Percentiles rank a stretch among this genome's conserved stretches.
phyloP scores from a whole-genome alignment of 208 protist species.

The Wallacemonas rigidus region DNA sequence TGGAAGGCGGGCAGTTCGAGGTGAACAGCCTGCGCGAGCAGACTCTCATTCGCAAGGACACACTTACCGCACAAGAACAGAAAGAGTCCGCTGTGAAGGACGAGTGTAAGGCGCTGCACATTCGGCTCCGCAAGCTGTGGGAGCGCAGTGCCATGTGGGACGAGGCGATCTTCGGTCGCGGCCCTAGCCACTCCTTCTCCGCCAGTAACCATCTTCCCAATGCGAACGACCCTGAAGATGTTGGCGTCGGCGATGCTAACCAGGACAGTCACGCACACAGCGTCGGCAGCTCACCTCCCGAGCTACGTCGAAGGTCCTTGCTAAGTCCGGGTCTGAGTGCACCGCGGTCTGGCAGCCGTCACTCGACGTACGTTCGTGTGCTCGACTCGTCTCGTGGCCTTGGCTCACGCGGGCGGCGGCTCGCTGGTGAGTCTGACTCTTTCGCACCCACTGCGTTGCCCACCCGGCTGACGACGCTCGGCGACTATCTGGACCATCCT shows the following conservation, averaged over 20 bases:
- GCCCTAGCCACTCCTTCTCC: neutral
- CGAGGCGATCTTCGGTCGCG: constrained; percentile 35
- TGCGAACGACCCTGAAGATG: neutral
- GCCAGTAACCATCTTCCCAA: neutral
- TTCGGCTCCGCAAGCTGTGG: constrained; percentile 35
- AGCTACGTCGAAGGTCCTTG: neutral
- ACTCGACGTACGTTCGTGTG: neutral
- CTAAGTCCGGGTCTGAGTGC: neutral
- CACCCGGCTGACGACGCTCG: neutral
- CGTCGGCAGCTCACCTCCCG: neutral
- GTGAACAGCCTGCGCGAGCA: constrained; percentile 74
- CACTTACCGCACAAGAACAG: constrained; percentile 69
- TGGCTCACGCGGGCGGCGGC: neutral
- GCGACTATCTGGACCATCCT: neutral
- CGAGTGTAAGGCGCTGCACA: constrained; percentile 32
- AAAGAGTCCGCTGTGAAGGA: constrained; percentile 60
- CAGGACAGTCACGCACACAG: neutral
- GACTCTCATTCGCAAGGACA: constrained; percentile 70
- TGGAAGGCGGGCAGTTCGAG: constrained; percentile 60
- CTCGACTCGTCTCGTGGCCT: neutral
- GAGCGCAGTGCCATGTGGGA: constrained; percentile 58
- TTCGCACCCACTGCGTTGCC: neutral
- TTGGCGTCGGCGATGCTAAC: neutral
- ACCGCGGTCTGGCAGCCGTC: neutral
- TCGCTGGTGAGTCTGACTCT: no score